Base-by-base conservation (phyloP, 1,284 basidiomycete genomes). In the Ceratobasidium sp. region DNA sequence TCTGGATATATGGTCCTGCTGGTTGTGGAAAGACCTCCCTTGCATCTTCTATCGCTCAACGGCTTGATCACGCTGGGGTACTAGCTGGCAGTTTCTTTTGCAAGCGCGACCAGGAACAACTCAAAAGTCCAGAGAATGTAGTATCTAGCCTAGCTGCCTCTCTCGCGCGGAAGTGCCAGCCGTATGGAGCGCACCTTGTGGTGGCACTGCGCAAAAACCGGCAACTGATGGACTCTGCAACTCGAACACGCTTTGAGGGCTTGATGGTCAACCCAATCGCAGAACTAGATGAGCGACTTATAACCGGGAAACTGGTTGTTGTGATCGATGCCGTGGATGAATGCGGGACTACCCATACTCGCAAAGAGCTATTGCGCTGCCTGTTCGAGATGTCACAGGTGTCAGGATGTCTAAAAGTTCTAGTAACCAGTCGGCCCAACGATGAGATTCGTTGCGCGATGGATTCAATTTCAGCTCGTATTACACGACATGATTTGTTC, bases 361-460 rank as follows among this genome's bases (percentile, higher is more conserved):
- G 13, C 7, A 13, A 46, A 13, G 7, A 46, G 44, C 44, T 46
- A 13, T 46, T 46, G 44, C 44, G 13, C 5, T 46, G 44, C 13
- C 44, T 46, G 5, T 46, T 46, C 5, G 7, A 46, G 13, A 5
- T 46, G 7, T 46, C 44, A 13, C 44, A 13, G 13, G 7, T 46
- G 7, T 6, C 44, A 6, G 13, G 44, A 5, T 46, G 44, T 5
- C 44, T 46, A 13, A 46, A 13, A 13, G 44, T 46, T 5, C 44
- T 46, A 6, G 44, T 46, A 5, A 78, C 78, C 15, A 78, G 78
- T 33, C 78, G 78, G 2, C 70, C 70, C 6, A 73, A 59, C 15
- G 28, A 57, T 10, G 42, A 67, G 3, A 59, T 78, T 13, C 78
- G 57, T 38, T 12, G 33, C 12, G 38, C 50, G 7, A 57, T 3